Conservation (phyloP, 768 basidiomycete species). For the Dentipellis sp. region DNA sequence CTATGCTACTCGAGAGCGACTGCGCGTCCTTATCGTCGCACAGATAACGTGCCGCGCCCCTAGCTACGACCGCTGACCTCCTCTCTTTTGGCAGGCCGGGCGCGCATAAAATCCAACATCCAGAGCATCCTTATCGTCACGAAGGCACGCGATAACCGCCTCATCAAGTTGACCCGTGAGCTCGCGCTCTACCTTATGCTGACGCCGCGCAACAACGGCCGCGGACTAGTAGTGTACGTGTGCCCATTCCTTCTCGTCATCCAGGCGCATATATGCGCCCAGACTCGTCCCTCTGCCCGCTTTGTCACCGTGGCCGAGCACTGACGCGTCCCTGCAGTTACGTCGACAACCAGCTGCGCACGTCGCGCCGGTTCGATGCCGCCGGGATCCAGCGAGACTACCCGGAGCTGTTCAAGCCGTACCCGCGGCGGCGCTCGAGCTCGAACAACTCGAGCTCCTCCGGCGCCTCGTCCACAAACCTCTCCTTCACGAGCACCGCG, state of each 20-base stretch:
- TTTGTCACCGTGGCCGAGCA: slow-evolving; percentile 10
- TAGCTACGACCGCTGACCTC: neutral
- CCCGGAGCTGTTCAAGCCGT: slow-evolving; percentile 80
- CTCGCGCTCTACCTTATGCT: slow-evolving; percentile 94
- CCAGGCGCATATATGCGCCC: no score
- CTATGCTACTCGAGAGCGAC: no score
- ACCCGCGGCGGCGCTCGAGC: slow-evolving; percentile 67
- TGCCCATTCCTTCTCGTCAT: neutral
- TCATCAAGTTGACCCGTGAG: slow-evolving; percentile 91
- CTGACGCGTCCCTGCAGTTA: slow-evolving; percentile 44
- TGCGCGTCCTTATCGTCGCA: no score
- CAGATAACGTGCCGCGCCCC: no score
- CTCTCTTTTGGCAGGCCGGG: slow-evolving; percentile 53
- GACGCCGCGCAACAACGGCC: slow-evolving; percentile 56
- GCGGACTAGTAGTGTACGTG: slow-evolving; percentile 82
- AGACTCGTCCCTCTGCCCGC: neutral
- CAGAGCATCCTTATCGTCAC: slow-evolving; percentile 93
- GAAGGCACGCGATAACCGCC: slow-evolving; percentile 93
- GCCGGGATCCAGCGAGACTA: slow-evolving; percentile 78
- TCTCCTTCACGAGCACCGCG: slow-evolving; percentile 20
- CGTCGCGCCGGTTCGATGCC: slow-evolving; percentile 91
- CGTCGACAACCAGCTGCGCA: slow-evolving; percentile 85
- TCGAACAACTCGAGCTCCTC: slow-evolving; percentile 56
- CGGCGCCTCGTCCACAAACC: slow-evolving; percentile 20
- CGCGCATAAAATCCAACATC: slow-evolving; percentile 84